Evolutionary conservation across 352 stramenopile genomes (phyloP), one percentile per base, ranked within the genome.

Genomic region (Phytopythium montanum): DNA sequence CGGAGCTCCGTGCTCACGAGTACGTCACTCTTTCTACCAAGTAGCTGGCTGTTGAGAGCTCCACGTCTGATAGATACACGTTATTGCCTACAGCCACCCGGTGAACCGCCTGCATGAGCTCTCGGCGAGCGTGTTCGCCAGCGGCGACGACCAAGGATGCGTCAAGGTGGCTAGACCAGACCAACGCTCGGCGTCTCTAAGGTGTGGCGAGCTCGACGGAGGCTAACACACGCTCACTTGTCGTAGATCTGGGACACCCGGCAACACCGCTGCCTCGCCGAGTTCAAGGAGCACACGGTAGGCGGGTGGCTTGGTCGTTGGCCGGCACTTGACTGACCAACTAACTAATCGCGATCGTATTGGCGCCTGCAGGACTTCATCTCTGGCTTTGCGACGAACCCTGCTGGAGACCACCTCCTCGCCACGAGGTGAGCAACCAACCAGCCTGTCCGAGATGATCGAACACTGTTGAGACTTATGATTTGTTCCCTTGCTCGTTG

Each of bases 251-350:
- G 87, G 87, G 87, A 96, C 56, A 89, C 84, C 42, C 78, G 87
- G 52, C 81, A 91, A 64, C 81, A 93, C 63, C 74, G 76, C n/a
- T 93, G 76, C 64, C 68, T 98, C 26, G 73, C 85, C 14, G 80
- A 91, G 59, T 98, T 91, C 79, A 96, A 98, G 55, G 86, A 97
- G 68, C 92, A 99, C 70, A 86, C 88, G 45, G 79, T 89, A 59
- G 33, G 66, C 59, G 36, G 29, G 29, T 56, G 6, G 14, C n/a
- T 48, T 53, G 41, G 34, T 10, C 39, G 19, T 48, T 61, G 57
- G 49, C 23, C 48, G 19, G 33, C 39, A 2, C 25, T 48, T 12
- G 10, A 14, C 16, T 36, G 33, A 36, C 18, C 5, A 26, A 14
- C 16, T 36, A n/a, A 36, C 18, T 3, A 26, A 36, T 36, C 31